A percentile compares a stretch with the other conserved stretches of the same genome.
These are phyloP conservation scores for Crucibulum laeve DNA, from an alignment of 768 basidiomycete species.

Conservation along the genomic window DNA sequence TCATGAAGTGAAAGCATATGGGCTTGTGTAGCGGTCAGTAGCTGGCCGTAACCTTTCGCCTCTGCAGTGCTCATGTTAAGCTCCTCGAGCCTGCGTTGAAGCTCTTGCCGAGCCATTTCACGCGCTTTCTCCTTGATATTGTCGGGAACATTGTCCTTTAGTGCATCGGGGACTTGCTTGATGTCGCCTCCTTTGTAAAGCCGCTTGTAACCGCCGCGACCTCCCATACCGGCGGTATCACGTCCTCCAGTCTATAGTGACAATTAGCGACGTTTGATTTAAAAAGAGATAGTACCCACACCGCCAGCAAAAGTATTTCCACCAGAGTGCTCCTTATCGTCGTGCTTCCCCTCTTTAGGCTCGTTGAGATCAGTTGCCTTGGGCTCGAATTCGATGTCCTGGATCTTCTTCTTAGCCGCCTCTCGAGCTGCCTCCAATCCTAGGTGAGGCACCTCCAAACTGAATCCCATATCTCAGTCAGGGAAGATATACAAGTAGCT, in stretches of 20 bases:
- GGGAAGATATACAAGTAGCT: not conserved
- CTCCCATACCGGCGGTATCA: conserved; percentile 64
- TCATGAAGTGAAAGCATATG: conserved; percentile 59
- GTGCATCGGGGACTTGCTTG: conserved; percentile 53
- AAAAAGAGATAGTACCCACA: conserved; percentile 26
- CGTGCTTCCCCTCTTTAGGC: conserved; percentile 62
- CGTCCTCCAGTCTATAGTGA: conserved; percentile 52
- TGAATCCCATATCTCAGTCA: conserved; percentile 12
- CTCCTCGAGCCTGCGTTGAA: conserved; percentile 56
- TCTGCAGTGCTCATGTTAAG: conserved; percentile 55
- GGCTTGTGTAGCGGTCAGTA: conserved; percentile 50
- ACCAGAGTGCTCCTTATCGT: conserved; percentile 57
- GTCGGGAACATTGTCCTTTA: conserved; percentile 58
- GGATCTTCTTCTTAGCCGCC: conserved; percentile 43
- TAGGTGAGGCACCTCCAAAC: conserved; percentile 47
- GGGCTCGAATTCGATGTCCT: conserved; percentile 56
- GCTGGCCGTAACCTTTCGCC: conserved; percentile 50
- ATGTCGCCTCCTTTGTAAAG: conserved; percentile 60
- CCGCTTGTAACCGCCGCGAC: conserved; percentile 65
- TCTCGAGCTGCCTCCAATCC: conserved; percentile 59
- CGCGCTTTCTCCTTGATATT: conserved; percentile 58
- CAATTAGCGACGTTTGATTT: not conserved
- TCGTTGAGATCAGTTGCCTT: conserved; percentile 42
- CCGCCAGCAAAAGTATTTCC: conserved; percentile 67
- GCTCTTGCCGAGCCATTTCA: conserved; percentile 62